A percentile compares a stretch with the other conserved stretches of the same genome.
Evolutionary conservation across 1,284 basidiomycete genomes (phyloP).

Genomic region (Marasmius fiardii): DNA sequence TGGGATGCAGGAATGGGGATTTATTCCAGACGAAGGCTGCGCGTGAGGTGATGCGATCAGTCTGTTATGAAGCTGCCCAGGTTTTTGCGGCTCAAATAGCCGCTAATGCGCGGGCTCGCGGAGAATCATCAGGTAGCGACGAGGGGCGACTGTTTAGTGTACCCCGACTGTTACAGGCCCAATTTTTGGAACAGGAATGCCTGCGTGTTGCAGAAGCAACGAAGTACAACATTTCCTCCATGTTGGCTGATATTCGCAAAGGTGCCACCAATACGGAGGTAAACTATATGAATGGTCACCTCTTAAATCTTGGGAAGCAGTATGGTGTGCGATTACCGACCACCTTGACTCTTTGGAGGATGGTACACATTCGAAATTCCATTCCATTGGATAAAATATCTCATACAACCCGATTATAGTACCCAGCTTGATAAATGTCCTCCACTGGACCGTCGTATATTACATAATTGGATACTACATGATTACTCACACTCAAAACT

Average conservation of each 20-base stretch:
- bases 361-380: conserved; percentile 50
- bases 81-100: conserved; percentile 52
- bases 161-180: conserved; percentile 15
- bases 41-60: conserved; percentile 37
- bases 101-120: conserved; percentile 38
- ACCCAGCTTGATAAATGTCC: not conserved
- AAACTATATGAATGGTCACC: conserved; percentile 85
- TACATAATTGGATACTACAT: too few species aligned
- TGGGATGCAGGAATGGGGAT: conserved; percentile 81
- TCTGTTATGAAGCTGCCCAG: conserved; percentile 60
- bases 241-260: conserved; percentile 65
- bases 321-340: conserved; percentile 63
- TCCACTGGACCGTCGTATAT: too few species aligned
- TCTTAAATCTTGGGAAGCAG: conserved; percentile 62
- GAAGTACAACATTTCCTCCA: conserved; percentile 70
- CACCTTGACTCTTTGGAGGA: conserved; percentile 57
- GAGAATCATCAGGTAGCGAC: conserved; percentile 27
- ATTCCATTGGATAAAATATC: conserved; percentile 25
- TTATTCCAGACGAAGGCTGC: conserved; percentile 47
- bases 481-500: too few species aligned
- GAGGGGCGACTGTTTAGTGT: conserved; percentile 42
- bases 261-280: conserved; percentile 64
- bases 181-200: conserved; percentile 47
- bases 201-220: conserved; percentile 55
- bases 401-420: not conserved